These are phyloP conservation scores for Hypomontagnella monticulosa DNA, from an alignment of 495 filamentous ascomycete genomes.

Conservation along the genomic window DNA sequence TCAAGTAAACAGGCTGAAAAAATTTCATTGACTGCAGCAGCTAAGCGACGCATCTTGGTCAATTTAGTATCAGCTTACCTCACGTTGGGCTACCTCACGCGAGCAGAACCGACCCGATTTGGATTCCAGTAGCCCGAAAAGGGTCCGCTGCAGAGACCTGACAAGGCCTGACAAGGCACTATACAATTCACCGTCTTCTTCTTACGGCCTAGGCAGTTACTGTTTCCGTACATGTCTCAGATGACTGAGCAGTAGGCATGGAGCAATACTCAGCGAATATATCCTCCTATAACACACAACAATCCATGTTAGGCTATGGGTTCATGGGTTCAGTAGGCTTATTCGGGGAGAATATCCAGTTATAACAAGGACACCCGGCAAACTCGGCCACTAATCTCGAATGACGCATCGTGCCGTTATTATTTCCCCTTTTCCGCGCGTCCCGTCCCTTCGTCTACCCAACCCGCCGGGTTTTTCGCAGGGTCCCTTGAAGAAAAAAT, in stretches of 20 bases:
- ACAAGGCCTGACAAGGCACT: slow-evolving; percentile 41
- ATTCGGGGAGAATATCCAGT: background rate
- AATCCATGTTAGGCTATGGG: slow-evolving; percentile 9
- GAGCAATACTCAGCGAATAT: slow-evolving; percentile 41
- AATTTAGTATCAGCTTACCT: slow-evolving; percentile 41
- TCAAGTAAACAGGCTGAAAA: slow-evolving; percentile 17
- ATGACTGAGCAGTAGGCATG: slow-evolving; percentile 24
- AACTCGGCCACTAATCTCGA: slow-evolving; percentile 12
- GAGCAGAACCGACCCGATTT: slow-evolving; percentile 39
- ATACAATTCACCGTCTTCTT: slow-evolving; percentile 26
- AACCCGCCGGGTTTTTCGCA: slow-evolving; percentile 29
- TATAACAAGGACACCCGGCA: slow-evolving; percentile 15
- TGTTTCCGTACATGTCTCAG: slow-evolving; percentile 17
- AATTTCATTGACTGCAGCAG: slow-evolving; percentile 30
- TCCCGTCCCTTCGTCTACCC: slow-evolving; percentile 36
- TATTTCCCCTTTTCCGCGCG: slow-evolving; percentile 32
- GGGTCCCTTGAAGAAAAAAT: slow-evolving; percentile 20
- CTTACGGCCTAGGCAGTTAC: slow-evolving; percentile 28
- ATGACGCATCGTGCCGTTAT: slow-evolving; percentile 33
- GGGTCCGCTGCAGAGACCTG: slow-evolving; percentile 38
- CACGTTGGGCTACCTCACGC: slow-evolving; percentile 39
- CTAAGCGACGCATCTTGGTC: slow-evolving; percentile 33
- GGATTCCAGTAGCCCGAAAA: slow-evolving; percentile 36
- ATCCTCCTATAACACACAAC: slow-evolving; percentile 25
- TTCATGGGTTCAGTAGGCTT: slow-evolving; percentile 10